A percentile compares a stretch with the other conserved stretches of the same genome.
Conservation (phyloP, 2,329 filamentous ascomycete genomes). For the Cercospora nicotianae region DNA sequence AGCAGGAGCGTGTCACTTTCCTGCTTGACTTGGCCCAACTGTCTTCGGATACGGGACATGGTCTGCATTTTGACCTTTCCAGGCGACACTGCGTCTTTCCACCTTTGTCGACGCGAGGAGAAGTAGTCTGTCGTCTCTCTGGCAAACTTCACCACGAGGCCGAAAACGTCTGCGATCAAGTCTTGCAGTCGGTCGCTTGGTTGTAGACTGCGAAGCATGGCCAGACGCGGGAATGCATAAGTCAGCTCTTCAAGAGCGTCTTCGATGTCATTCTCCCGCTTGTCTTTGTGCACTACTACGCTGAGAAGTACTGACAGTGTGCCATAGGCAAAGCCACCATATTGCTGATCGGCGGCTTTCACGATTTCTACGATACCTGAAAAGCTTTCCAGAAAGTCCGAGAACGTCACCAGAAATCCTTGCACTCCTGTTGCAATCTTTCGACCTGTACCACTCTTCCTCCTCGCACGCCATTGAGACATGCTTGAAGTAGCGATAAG, state of each 20-base stretch:
- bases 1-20: slow-evolving; percentile 11
- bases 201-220: slow-evolving; percentile 2
- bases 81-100: slow-evolving; percentile 2
- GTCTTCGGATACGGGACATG: slow-evolving; percentile 1
- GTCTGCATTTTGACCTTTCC: slow-evolving; percentile 5
- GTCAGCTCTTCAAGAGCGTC: slow-evolving; percentile 15
- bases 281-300: not conserved
- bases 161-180: slow-evolving; percentile 8
- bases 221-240: slow-evolving; percentile 13
- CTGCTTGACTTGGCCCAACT: slow-evolving; percentile 7
- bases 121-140: slow-evolving; percentile 14
- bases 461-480: not conserved
- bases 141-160: slow-evolving; percentile 9
- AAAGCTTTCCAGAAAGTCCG: slow-evolving; percentile 18
- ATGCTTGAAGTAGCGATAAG: not conserved
- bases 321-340: slow-evolving; percentile 18
- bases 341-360: slow-evolving; percentile 15
- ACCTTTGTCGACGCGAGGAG: not conserved
- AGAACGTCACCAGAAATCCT: slow-evolving; percentile 7
- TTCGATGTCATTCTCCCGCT: not conserved
- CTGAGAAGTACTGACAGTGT: not conserved
- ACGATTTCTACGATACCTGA: slow-evolving; percentile 15
- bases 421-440: slow-evolving; percentile 10
- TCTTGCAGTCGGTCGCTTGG: not conserved
- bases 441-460: not conserved